Percentiles rank a stretch among this genome's conserved stretches.
These are phyloP conservation scores for Paraglomus brasilianum DNA, from an alignment of 192 early-diverging fungal genomes.

Conservation along the genomic window DNA sequence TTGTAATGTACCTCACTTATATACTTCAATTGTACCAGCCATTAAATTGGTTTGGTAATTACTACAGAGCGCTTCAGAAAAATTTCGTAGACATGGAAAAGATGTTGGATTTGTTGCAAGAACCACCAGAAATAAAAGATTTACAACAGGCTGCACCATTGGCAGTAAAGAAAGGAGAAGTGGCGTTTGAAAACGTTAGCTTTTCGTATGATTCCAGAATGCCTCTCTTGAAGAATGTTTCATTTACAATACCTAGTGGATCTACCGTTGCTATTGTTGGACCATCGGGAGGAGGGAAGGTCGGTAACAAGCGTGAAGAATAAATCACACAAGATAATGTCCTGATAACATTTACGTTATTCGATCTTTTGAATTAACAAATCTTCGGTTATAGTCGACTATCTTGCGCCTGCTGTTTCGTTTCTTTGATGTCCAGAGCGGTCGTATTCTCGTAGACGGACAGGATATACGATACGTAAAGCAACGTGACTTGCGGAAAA, in stretches of 20 bases:
- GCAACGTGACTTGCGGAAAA: conserved; percentile 71
- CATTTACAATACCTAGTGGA: conserved; percentile 83
- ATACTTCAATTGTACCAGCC: conserved; percentile 96
- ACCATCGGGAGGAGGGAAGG: conserved; percentile 88
- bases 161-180: conserved; percentile 64
- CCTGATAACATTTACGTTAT: conserved; percentile 47
- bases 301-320: conserved; percentile 14
- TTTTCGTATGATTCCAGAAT: conserved; percentile 79
- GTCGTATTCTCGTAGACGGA: conserved; percentile 81
- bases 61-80: conserved; percentile 92
- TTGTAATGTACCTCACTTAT: conserved; percentile 94
- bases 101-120: conserved; percentile 47
- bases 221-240: conserved; percentile 59
- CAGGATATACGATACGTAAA: conserved; percentile 75
- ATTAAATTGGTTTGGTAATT: conserved; percentile 94
- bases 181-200: conserved; percentile 83
- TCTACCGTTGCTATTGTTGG: conserved; percentile 89
- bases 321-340: conserved; percentile 40
- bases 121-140: conserved; percentile 61
- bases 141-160: conserved; percentile 48
- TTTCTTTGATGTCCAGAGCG: conserved; percentile 84
- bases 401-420: conserved; percentile 85
- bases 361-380: conserved; percentile 50
- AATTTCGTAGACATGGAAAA: conserved; percentile 65
- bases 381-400: conserved; percentile 69